Base-by-base conservation (phyloP, 352 stramenopile species). In the Pythium aristosporum region DNA sequence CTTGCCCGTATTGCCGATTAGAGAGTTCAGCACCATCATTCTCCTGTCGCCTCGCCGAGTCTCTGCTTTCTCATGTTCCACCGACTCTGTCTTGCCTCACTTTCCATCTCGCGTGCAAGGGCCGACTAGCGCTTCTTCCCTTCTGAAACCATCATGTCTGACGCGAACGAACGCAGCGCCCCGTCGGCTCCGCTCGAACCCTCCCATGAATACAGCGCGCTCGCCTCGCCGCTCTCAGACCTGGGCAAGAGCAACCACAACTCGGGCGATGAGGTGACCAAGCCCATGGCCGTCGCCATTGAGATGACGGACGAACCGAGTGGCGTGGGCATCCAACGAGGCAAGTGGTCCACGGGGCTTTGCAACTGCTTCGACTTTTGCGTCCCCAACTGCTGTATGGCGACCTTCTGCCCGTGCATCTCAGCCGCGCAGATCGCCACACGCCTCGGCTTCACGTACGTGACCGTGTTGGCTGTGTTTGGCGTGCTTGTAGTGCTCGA, bases 321-420 rank as follows among this genome's bases (percentile, higher is more conserved):
- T n/a, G n/a, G n/a, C n/a, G 16, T 7, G 20, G 20, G 7, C 6
- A 61, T 61, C 55, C 11, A 30, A 16, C 43, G 10, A 12, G 52
- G 59, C 39, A 11, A 51, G 52, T 73, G 67, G 67, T 59, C 64
- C 25, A 52, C 67, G 0, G 61, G 50, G 12, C 25, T 74, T 9
- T 74, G 43, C 34, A 47, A 43, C 28, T 74, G 68, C 57, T 68
- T 71, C 46, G 28, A 57, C 2, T 34, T 62, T 46, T 61, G 36
- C 12, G 53, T 69, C 25, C 68, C 68, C 48, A 74, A 71, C 49
- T 74, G 62, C 60, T 62, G 28, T 57, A 74, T 74, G 68, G 51
- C 37, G 25, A 64, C 46, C 16, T 68, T 60, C 42, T 74, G 68
- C 32, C 68, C 68, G 41, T 74, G 62, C 48, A 39, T 73, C 42